These are phyloP conservation scores for Patellifolia procumbens DNA, from an alignment of 179 eudicot genomes.

Conservation along the genomic window DNA sequence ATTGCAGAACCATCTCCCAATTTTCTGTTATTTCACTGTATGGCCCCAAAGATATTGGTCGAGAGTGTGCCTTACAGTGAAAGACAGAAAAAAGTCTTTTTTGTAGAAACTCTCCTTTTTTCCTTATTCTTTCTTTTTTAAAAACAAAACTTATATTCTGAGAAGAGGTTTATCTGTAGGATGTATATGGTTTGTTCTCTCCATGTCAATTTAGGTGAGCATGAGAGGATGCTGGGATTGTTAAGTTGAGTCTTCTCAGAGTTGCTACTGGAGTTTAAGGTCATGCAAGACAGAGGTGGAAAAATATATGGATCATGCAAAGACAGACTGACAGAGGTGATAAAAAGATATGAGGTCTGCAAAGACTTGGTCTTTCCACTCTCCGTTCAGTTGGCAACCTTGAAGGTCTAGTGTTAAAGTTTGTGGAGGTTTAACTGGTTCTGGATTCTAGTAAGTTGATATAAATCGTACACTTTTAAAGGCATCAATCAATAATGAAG, in stretches of 20 bases:
- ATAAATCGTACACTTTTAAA: slow-evolving; percentile 14
- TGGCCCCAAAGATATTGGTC: slow-evolving; percentile 26
- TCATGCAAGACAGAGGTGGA: too few relatives aligned
- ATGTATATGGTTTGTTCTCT: slow-evolving; percentile 25
- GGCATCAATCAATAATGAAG: slow-evolving; percentile 24
- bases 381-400: slow-evolving; percentile 15
- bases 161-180: slow-evolving; percentile 28
- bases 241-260: slow-evolving; percentile 27
- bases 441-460: slow-evolving; percentile 19
- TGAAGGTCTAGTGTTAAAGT: slow-evolving; percentile 26
- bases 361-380: slow-evolving; percentile 12
- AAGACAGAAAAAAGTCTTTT: slow-evolving; percentile 23
- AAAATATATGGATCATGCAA: too few relatives aligned
- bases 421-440: slow-evolving; percentile 23
- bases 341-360: slow-evolving; percentile 22
- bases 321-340: too few relatives aligned
- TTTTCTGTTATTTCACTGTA: slow-evolving; percentile 31
- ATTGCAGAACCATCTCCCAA: not conserved
- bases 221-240: slow-evolving; percentile 22
- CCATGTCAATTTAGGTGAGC: slow-evolving; percentile 31
- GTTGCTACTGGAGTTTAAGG: slow-evolving; percentile 23
- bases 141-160: slow-evolving; percentile 13
- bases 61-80: slow-evolving; percentile 31
- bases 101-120: not conserved
- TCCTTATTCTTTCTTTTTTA: not conserved